Conservation (phyloP, 2,329 filamentous ascomycete genomes). For the Nothophaeocryptopus gaeumannii region DNA sequence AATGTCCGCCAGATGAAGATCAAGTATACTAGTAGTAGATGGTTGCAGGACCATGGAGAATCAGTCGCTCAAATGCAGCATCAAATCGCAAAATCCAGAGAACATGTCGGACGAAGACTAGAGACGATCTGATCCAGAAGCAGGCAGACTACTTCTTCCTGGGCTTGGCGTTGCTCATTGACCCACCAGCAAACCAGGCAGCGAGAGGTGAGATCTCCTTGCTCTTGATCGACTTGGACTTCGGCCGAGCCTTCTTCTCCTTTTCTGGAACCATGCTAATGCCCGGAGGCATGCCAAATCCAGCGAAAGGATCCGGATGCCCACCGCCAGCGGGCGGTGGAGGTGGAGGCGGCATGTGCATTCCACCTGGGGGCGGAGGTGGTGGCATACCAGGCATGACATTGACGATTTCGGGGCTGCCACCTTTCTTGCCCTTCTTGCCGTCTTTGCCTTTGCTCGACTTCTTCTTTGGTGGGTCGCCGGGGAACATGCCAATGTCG, state of each 20-base stretch:
- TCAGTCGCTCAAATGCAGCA: neutral
- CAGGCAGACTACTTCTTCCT: slow-evolving; percentile 11
- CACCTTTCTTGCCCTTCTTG: slow-evolving; percentile 15
- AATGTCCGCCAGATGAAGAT: neutral
- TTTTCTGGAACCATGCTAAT: slow-evolving; percentile 11
- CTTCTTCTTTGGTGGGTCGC: slow-evolving; percentile 17
- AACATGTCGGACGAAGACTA: too few species aligned
- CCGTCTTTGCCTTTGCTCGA: slow-evolving; percentile 13
- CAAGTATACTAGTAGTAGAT: neutral
- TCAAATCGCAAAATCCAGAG: neutral
- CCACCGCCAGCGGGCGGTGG: slow-evolving; percentile 18
- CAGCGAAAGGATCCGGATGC: slow-evolving; percentile 19
- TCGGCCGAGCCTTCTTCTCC: slow-evolving; percentile 20
- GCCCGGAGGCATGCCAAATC: slow-evolving; percentile 5
- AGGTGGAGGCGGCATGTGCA: slow-evolving; percentile 18
- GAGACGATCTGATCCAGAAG: too few species aligned
- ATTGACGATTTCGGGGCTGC: slow-evolving; percentile 18
- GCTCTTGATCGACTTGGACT: slow-evolving; percentile 21
- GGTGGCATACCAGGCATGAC: slow-evolving; percentile 12
- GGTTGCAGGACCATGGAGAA: neutral
- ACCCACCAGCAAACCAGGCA: slow-evolving; percentile 31
- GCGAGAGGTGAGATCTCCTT: slow-evolving; percentile 27
- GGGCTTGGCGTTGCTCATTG: slow-evolving; percentile 14
- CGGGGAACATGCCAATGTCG: slow-evolving; percentile 17
- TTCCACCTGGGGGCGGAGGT: slow-evolving; percentile 5